Evolutionary conservation across 768 basidiomycete genomes (phyloP).

Genomic region (Lactifluus hygrophoroides): DNA sequence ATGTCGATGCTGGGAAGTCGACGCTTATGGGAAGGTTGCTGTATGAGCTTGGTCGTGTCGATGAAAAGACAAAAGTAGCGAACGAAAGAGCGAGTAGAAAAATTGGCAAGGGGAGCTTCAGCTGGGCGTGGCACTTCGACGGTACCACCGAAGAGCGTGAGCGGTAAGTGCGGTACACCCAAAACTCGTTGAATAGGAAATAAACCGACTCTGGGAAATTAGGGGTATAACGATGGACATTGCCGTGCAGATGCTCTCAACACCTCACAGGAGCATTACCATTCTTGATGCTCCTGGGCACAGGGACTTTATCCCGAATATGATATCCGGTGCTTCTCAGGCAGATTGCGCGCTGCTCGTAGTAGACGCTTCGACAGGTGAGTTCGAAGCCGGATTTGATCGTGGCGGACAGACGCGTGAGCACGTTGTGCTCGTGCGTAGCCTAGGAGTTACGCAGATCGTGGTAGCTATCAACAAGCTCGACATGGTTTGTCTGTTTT

Average conservation of each 20-base stretch:
- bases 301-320: constrained; percentile 96
- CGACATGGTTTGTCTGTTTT: constrained; percentile 55
- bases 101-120: constrained; percentile 90
- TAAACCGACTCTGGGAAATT: constrained; percentile 7
- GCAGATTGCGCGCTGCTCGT: constrained; percentile 93
- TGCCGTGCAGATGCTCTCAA: constrained; percentile 70
- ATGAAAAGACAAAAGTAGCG: constrained; percentile 72
- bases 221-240: constrained; percentile 99
- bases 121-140: constrained; percentile 97
- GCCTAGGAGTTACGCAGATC: constrained; percentile 85
- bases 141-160: constrained; percentile 89
- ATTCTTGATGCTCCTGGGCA: constrained; percentile 98
- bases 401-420: constrained; percentile 93
- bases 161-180: constrained; percentile 41
- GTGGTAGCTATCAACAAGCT: constrained; percentile 94
- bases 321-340: constrained; percentile 98
- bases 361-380: constrained; percentile 81
- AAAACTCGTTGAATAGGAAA: background rate
- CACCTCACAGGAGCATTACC: constrained; percentile 70
- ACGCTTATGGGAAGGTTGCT: constrained; percentile 92
- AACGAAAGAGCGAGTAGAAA: constrained; percentile 88
- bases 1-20: constrained; percentile 98
- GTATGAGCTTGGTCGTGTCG: constrained; percentile 84
- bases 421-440: constrained; percentile 84
- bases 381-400: constrained; percentile 95